Percentiles rank a stretch among this genome's conserved stretches.
Evolutionary conservation across 1,284 basidiomycete genomes (phyloP).

Genomic region (Cutaneotrichosporon cavernicola): DNA sequence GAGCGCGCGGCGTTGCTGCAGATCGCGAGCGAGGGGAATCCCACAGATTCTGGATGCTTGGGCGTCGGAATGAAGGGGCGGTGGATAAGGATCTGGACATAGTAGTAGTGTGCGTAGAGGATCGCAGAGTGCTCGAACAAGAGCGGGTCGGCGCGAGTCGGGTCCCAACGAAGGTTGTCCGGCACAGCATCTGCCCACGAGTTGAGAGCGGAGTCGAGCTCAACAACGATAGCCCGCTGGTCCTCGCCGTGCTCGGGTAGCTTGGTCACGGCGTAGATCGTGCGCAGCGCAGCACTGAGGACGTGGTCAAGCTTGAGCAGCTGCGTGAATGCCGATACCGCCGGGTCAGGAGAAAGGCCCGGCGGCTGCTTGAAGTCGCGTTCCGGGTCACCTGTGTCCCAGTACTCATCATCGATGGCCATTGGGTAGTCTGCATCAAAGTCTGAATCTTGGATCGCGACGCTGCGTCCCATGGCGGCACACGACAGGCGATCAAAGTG

Average conservation of each 20-base stretch:
- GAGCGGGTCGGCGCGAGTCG: slow-evolving; percentile 60
- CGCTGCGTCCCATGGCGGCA: slow-evolving; percentile 71
- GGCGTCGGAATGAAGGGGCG: slow-evolving; percentile 71
- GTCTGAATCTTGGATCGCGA: slow-evolving; percentile 80
- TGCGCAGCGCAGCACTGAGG: slow-evolving; percentile 66
- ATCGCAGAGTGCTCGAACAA: slow-evolving; percentile 70
- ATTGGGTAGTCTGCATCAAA: slow-evolving; percentile 74
- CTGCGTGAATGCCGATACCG: slow-evolving; percentile 64
- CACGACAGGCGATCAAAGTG: slow-evolving; percentile 61
- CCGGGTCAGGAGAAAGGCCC: slow-evolving; percentile 46
- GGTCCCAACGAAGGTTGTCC: slow-evolving; percentile 71
- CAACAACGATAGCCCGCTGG: slow-evolving; percentile 68
- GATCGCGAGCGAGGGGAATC: slow-evolving; percentile 70
- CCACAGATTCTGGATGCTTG: slow-evolving; percentile 35
- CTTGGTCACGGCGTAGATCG: slow-evolving; percentile 71
- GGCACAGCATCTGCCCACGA: slow-evolving; percentile 75
- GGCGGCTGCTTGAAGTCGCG: slow-evolving; percentile 62
- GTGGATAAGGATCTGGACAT: slow-evolving; percentile 68
- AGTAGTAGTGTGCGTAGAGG: slow-evolving; percentile 68
- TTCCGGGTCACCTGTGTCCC: slow-evolving; percentile 59
- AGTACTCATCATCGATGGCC: slow-evolving; percentile 83
- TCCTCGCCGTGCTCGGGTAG: slow-evolving; percentile 59
- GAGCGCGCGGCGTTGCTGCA: slow-evolving; percentile 81
- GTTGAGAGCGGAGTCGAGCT: slow-evolving; percentile 67
- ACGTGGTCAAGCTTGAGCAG: slow-evolving; percentile 70